phyloP scores from a whole-genome alignment of 371 early-diverging fungal genomes.

The Choanephora cucurbitarum region DNA sequence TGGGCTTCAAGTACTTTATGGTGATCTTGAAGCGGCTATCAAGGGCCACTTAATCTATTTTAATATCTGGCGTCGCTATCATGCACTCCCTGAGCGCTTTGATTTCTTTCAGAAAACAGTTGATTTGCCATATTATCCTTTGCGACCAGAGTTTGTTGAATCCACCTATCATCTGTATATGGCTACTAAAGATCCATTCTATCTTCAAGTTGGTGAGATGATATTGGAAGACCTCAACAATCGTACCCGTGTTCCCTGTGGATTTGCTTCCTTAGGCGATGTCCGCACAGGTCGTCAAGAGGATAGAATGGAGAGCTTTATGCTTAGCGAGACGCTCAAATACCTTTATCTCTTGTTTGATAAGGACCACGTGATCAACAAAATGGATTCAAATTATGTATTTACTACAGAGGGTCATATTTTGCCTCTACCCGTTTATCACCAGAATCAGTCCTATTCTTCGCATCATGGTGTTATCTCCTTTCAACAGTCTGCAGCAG shows the following conservation, averaged over 20 bases:
- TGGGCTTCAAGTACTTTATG: constrained; percentile 81
- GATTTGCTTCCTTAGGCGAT: constrained; percentile 78
- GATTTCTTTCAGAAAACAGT: constrained; percentile 65
- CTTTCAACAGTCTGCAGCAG: constrained; percentile 8
- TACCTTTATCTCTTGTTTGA: constrained; percentile 80
- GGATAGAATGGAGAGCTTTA: constrained; percentile 94
- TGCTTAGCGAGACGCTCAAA: constrained; percentile 92
- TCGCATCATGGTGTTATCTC: too few relatives aligned
- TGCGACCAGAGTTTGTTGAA: constrained; percentile 94
- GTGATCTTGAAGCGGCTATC: constrained; percentile 85
- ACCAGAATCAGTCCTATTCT: constrained; percentile 9
- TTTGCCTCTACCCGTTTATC: constrained; percentile 41
- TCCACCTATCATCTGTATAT: constrained; percentile 90
- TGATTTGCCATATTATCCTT: constrained; percentile 76
- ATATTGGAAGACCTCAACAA: constrained; percentile 78
- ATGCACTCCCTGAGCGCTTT: constrained; percentile 87
- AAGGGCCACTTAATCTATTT: constrained; percentile 80
- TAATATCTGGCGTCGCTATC: constrained; percentile 84
- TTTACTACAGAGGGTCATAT: constrained; percentile 92
- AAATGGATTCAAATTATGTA: constrained; percentile 73
- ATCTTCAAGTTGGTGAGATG: constrained; percentile 88
- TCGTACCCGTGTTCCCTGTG: constrained; percentile 75
- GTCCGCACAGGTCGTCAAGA: constrained; percentile 68
- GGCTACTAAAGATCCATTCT: constrained; percentile 90
- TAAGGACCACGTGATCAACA: constrained; percentile 60